Evolutionary conservation across 768 basidiomycete genomes (phyloP), one percentile per base, ranked within the genome.

Genomic region (Pisolithus orientalis): DNA sequence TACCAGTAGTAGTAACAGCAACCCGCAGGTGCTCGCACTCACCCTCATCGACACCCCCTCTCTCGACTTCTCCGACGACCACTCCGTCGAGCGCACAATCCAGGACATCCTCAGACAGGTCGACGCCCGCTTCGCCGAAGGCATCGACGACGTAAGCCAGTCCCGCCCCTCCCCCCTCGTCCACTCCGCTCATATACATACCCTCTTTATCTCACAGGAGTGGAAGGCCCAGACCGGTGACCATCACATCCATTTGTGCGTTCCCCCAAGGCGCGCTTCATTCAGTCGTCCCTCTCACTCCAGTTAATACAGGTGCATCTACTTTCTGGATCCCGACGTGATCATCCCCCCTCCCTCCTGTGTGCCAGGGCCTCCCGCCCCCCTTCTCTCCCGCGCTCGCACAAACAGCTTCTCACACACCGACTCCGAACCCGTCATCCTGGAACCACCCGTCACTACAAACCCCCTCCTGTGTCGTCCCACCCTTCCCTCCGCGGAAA

Each of bases 1-100:
- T 2, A 21, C 1, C 21, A 21, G 21, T 21, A 21, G 1, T 2
- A 21, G 21, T 21, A 68, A 63, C 58, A 72, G 72, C 52, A 68
- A 72, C 29, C 71, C 72, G 5, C 76, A 72, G 46, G 69, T 78
- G 37, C 72, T 89, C 53, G 77, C 74, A 43, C 83, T 90, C 65
- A 79, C 82, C 51, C 80, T 90, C 59, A 77, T 90, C 65, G 90
- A 92, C 72, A 89, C 90, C 2, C 90, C 90, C 51, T 84, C 89
- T 8, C 69, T 92, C 48, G 86, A 90, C 75, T 83, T 84, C 62
- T 68, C 70, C 57, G 87, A 88, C 66, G 83, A 87, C 37, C 66
- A 72, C 45, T 72, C 78, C 52, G 72, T 83, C 47, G 87, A 90
- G 60, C 74, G 86, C 49, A 63, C 79, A 16, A 72, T 90, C 31